Percentiles rank a stretch among this genome's conserved stretches.
phyloP scores from a whole-genome alignment of 2,329 filamentous ascomycete genomes.

The Paraconiothyrium sp. region DNA sequence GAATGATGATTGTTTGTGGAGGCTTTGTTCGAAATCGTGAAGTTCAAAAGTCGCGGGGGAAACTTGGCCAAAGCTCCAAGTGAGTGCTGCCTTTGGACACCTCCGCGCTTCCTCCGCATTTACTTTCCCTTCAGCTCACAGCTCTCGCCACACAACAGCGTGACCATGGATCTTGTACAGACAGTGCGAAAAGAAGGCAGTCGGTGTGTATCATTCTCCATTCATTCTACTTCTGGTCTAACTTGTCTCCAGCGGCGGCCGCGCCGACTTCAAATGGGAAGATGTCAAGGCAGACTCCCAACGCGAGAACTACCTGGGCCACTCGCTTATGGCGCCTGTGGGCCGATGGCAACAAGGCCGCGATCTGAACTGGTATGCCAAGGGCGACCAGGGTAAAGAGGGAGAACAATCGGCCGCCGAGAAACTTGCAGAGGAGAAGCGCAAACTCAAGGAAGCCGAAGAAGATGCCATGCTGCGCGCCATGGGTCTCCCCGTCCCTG shows the following conservation, averaged over 20 bases:
- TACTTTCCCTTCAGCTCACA: constrained; percentile 6
- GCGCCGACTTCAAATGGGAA: constrained; percentile 94
- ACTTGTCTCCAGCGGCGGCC: constrained; percentile 71
- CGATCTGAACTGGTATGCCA: constrained; percentile 73
- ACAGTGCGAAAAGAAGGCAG: constrained; percentile 89
- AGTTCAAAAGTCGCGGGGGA: constrained; percentile 11
- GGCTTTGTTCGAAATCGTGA: constrained; percentile 3
- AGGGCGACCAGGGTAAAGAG: constrained; percentile 61
- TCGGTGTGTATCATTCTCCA: constrained; percentile 60
- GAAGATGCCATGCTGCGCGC: constrained; percentile 88
- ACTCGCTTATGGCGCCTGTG: constrained; percentile 90
- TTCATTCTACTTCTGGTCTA: constrained; percentile 3
- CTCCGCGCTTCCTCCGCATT: constrained; percentile 23
- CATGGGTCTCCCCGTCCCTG: constrained; percentile 78
- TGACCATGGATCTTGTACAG: constrained; percentile 87
- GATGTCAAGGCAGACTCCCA: constrained; percentile 87
- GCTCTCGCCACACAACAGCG: constrained; percentile 21
- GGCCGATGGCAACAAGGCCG: constrained; percentile 89
- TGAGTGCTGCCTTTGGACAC: constrained; percentile 8
- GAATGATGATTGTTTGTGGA: not conserved
- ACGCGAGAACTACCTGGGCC: constrained; percentile 90
- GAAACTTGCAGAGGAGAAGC: constrained; percentile 74
- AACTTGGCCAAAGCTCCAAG: constrained; percentile 18
- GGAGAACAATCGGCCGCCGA: constrained; percentile 67
- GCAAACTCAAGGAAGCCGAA: constrained; percentile 86